phyloP scores from a whole-genome alignment of 768 basidiomycete genomes.

The Phylloporus rhodoxanthus region DNA sequence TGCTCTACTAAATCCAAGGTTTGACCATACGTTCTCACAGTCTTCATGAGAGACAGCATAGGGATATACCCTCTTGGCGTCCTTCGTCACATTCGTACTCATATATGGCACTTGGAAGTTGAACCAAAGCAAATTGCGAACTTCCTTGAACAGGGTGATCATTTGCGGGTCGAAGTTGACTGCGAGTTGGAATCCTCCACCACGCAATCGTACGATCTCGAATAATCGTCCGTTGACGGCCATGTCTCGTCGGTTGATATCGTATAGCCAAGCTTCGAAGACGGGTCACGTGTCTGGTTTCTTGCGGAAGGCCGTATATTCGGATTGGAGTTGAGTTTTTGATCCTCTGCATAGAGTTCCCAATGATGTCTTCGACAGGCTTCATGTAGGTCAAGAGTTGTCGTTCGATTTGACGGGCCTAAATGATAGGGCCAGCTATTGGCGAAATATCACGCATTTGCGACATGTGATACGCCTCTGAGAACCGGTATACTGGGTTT shows the following conservation, averaged over 20 bases:
- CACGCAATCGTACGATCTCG: conserved; percentile 75
- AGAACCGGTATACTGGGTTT: conserved; percentile 92
- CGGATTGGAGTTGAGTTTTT: conserved; percentile 91
- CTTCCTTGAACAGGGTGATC: conserved; percentile 98
- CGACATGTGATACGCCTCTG: conserved; percentile 96
- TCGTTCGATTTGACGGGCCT: conserved; percentile 98
- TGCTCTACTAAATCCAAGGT: conserved; percentile 86
- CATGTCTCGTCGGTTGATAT: conserved; percentile 91
- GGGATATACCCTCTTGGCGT: conserved; percentile 96
- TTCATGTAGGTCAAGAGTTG: conserved; percentile 98
- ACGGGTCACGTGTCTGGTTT: conserved; percentile 94
- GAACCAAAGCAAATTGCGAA: conserved; percentile 91
- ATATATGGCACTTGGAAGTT: conserved; percentile 94
- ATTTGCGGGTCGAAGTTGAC: conserved; percentile 99
- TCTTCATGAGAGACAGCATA: conserved; percentile 99
- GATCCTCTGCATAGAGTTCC: conserved; percentile 99
- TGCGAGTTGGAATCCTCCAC: conserved; percentile 77
- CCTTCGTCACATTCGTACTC: conserved; percentile 95
- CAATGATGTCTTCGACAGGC: conserved; percentile 95
- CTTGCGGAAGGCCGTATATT: conserved; percentile 85
- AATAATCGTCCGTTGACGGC: conserved; percentile 87
- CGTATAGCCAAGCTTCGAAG: conserved; percentile 93
- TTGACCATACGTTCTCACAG: conserved; percentile 95
- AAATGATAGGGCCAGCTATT: conserved; percentile 97
- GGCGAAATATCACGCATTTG: conserved; percentile 98